These are phyloP conservation scores for Tripterygium wilfordii DNA, from an alignment of 177 flowering plant species.

Conservation along the genomic window DNA sequence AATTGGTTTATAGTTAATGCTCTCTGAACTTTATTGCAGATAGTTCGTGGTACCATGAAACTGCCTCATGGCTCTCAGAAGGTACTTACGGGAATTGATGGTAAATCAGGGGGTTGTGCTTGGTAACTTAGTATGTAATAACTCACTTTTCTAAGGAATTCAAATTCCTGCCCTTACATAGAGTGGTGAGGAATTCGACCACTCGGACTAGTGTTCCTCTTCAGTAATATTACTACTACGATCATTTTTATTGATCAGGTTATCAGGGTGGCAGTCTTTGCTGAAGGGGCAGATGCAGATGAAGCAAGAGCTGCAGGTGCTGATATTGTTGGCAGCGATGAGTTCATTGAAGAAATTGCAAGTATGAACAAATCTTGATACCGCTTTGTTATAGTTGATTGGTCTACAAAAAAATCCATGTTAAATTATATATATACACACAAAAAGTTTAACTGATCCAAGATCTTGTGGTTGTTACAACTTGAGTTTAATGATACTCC, in stretches of 20 bases:
- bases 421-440: too few species aligned
- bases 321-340: slow-evolving; percentile 84
- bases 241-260: slow-evolving; percentile 28
- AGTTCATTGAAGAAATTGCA: slow-evolving; percentile 73
- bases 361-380: slow-evolving; percentile 38
- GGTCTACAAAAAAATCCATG: not conserved
- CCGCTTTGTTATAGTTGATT: not conserved
- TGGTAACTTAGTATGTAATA: too few species aligned
- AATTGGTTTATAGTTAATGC: slow-evolving; percentile 2
- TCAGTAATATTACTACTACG: not conserved
- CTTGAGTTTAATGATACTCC: too few species aligned
- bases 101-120: too few species aligned
- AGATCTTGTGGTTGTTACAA: too few species aligned
- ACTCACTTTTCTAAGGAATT: too few species aligned
- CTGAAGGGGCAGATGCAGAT: slow-evolving; percentile 88
- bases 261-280: slow-evolving; percentile 82
- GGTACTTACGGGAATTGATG: too few species aligned
- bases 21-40: slow-evolving; percentile 45
- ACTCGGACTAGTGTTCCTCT: too few species aligned
- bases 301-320: slow-evolving; percentile 98
- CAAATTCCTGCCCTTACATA: too few species aligned
- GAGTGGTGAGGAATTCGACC: too few species aligned
- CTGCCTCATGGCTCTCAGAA: slow-evolving; percentile 92
- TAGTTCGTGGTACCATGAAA: slow-evolving; percentile 65
- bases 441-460: too few species aligned